These are phyloP conservation scores for Nephelium lappaceum DNA, from an alignment of 345 rosid species.

Conservation along the genomic window DNA sequence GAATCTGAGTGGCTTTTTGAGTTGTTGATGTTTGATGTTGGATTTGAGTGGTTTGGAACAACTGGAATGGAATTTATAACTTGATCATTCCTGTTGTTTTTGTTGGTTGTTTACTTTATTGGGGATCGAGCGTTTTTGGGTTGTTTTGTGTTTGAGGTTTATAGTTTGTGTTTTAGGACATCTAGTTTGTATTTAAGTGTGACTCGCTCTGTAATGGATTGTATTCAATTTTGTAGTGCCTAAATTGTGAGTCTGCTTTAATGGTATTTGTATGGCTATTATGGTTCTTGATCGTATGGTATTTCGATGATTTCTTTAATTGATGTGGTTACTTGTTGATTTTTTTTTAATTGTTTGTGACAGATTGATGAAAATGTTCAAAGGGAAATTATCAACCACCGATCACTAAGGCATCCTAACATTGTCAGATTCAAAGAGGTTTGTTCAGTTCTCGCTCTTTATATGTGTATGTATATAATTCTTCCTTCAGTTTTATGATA, in stretches of 20 bases:
- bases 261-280: neutral
- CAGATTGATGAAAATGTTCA: constrained; percentile 88
- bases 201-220: neutral
- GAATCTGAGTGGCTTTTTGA: neutral
- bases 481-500: constrained; percentile 14
- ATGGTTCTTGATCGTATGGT: neutral
- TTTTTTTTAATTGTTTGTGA: constrained; percentile 10
- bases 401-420: constrained; percentile 83
- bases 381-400: constrained; percentile 83
- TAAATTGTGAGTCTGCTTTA: neutral
- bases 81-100: too few species aligned
- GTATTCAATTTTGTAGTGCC: neutral
- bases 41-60: neutral
- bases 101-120: neutral
- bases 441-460: constrained; percentile 8
- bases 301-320: constrained; percentile 1
- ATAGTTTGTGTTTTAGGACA: neutral
- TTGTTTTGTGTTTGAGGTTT: too few species aligned
- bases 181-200: neutral
- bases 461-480: neutral
- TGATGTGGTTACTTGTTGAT: constrained; percentile 7
- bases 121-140: too few species aligned
- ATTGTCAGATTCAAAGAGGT: constrained; percentile 88
- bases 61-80: neutral
- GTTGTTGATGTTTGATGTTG: neutral